Evolutionary conservation across 2,329 filamentous ascomycete genomes (phyloP).

Genomic region (Domatiomyces catenatus): DNA sequence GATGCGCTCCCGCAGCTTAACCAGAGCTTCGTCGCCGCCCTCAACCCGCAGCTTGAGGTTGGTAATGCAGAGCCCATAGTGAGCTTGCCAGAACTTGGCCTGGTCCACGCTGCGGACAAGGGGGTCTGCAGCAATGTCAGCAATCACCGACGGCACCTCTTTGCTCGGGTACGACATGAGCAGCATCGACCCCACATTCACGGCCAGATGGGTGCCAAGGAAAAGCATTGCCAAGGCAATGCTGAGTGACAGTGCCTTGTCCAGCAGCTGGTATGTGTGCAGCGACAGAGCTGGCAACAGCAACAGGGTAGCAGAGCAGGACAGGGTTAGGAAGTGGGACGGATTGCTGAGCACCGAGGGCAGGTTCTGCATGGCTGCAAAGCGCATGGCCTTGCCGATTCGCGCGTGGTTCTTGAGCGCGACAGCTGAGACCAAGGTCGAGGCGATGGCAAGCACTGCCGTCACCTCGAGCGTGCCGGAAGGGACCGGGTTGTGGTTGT

Average conservation of each 20-base stretch:
- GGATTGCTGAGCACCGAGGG: constrained; percentile 86
- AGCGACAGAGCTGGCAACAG: constrained; percentile 69
- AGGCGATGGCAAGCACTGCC: constrained; percentile 63
- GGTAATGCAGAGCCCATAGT: constrained; percentile 92
- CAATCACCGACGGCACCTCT: constrained; percentile 58
- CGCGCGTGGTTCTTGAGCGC: constrained; percentile 78
- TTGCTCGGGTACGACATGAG: constrained; percentile 68
- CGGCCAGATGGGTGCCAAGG: constrained; percentile 67
- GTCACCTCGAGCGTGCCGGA: constrained; percentile 68
- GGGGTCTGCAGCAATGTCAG: constrained; percentile 69
- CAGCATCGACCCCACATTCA: constrained; percentile 80
- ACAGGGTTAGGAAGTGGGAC: constrained; percentile 84
- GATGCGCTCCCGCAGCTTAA: constrained; percentile 60
- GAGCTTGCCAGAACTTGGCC: constrained; percentile 95
- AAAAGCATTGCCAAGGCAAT: constrained; percentile 82
- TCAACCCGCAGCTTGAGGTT: constrained; percentile 67
- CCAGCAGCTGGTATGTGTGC: constrained; percentile 67
- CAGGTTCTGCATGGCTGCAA: constrained; percentile 58
- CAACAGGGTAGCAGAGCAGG: constrained; percentile 65
- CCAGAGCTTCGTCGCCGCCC: constrained; percentile 52
- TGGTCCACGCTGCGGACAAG: constrained; percentile 66
- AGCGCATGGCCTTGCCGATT: constrained; percentile 80
- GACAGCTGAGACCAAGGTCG: constrained; percentile 74
- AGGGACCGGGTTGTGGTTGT: constrained; percentile 51
- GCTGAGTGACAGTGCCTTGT: constrained; percentile 62